A percentile compares a stretch with the other conserved stretches of the same genome.
Evolutionary conservation across 2,329 filamentous ascomycete genomes (phyloP).

Genomic region (Neofusicoccum umdonicola): DNA sequence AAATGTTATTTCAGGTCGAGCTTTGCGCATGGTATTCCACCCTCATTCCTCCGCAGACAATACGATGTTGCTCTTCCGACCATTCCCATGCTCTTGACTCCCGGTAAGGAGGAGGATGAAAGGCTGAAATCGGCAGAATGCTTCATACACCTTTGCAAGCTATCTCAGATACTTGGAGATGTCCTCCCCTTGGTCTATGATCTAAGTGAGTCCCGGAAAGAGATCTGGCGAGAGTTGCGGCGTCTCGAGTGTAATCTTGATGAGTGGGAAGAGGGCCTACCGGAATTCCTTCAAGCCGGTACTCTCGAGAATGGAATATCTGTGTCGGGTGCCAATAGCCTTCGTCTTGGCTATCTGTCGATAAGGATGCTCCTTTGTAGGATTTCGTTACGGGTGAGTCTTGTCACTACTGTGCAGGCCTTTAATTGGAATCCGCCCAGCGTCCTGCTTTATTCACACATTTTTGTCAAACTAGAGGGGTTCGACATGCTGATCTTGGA

Average conservation of each 20-base stretch:
- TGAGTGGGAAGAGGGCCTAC: constrained; percentile 33
- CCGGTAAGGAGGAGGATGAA: constrained; percentile 32
- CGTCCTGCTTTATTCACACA: too few species aligned
- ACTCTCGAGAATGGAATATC: constrained; percentile 18
- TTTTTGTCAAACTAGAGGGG: too few species aligned
- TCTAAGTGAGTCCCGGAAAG: constrained; percentile 30
- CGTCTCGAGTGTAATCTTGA: constrained; percentile 34
- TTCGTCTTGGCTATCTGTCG: constrained; percentile 42
- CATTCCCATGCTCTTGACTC: constrained; percentile 38
- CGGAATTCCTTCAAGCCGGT: constrained; percentile 32
- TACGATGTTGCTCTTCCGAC: constrained; percentile 57
- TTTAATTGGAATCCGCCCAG: too few species aligned
- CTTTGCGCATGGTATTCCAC: constrained; percentile 56
- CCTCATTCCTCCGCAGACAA: constrained; percentile 52
- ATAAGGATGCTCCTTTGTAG: constrained; percentile 40
- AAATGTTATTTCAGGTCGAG: constrained; percentile 39
- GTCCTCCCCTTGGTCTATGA: constrained; percentile 40
- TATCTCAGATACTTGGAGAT: constrained; percentile 45
- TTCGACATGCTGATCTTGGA: too few species aligned
- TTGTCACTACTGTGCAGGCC: neutral
- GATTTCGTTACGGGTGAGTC: constrained; percentile 32
- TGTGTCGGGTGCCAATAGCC: constrained; percentile 32
- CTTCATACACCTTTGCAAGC: constrained; percentile 52
- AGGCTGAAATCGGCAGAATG: constrained; percentile 49
- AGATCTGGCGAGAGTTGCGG: constrained; percentile 30